Evolutionary conservation across 306 rosid genomes (phyloP).

Genomic region (Senna tora): DNA sequence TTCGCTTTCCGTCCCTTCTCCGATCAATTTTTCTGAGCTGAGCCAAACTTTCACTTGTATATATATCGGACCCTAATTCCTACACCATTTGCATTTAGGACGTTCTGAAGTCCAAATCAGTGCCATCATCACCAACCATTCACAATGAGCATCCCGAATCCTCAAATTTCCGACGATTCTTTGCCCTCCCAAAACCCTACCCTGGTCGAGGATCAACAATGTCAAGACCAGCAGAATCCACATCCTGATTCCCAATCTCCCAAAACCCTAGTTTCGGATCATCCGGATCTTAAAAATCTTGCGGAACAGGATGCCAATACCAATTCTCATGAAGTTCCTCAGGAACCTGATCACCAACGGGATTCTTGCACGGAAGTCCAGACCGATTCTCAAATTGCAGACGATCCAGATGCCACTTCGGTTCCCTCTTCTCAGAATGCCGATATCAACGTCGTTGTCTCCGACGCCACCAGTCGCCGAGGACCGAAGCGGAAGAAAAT

Average conservation of each 20-base stretch:
- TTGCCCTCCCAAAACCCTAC: constrained; percentile 37
- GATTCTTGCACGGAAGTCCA: constrained; percentile 30
- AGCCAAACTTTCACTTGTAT: neutral
- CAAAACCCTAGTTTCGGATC: constrained; percentile 44
- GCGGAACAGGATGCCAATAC: constrained; percentile 9
- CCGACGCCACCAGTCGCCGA: constrained; percentile 42
- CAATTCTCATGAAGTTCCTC: constrained; percentile 21
- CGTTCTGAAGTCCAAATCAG: neutral
- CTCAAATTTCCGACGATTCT: constrained; percentile 27
- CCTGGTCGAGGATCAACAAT: constrained; percentile 28
- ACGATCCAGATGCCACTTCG: constrained; percentile 42
- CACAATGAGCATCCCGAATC: constrained; percentile 32
- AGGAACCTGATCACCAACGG: constrained; percentile 5
- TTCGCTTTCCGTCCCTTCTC: neutral
- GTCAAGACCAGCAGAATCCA: constrained; percentile 7
- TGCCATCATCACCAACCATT: neutral
- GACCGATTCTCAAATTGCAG: constrained; percentile 13
- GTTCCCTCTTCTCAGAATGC: constrained; percentile 40
- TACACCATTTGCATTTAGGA: neutral
- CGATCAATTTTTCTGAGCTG: neutral
- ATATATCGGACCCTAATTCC: neutral
- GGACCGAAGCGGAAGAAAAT: constrained; percentile 45
- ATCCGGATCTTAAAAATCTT: constrained; percentile 23
- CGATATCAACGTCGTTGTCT: constrained; percentile 16
- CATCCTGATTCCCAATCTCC: constrained; percentile 39